These are phyloP conservation scores for Allomyces javanicus DNA, from an alignment of 192 early-diverging fungal genomes.

Conservation along the genomic window DNA sequence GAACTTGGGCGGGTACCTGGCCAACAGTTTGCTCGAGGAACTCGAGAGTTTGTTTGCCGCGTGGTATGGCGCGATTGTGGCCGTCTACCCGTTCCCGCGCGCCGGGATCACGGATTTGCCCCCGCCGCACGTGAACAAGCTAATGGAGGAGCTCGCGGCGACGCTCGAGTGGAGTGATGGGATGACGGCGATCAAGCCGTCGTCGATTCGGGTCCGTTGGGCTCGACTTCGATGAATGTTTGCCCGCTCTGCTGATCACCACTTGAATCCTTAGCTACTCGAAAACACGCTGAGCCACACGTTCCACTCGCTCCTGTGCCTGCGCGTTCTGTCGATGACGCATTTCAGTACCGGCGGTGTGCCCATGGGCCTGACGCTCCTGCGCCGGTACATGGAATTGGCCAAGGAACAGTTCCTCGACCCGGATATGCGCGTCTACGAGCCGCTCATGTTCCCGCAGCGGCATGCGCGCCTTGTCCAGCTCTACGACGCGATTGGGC, in stretches of 20 bases:
- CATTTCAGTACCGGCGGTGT: not conserved
- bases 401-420: not conserved
- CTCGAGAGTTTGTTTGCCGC: not conserved
- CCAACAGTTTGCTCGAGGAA: not conserved
- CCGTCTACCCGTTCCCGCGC: not conserved
- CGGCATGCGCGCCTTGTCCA: too few relatives aligned
- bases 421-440: too few relatives aligned
- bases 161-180: not conserved
- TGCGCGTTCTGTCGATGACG: not conserved
- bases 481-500: not conserved
- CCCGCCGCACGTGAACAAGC: not conserved
- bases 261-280: not conserved
- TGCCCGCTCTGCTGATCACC: too few relatives aligned
- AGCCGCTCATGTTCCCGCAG: too few relatives aligned
- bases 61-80: not conserved
- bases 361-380: not conserved
- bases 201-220: not conserved
- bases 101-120: not conserved
- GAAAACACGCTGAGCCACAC: not conserved
- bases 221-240: too few relatives aligned
- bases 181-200: not conserved
- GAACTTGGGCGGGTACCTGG: too few relatives aligned
- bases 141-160: not conserved
- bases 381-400: not conserved
- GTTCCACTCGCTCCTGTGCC: not conserved